Percentiles rank a stretch among this genome's conserved stretches.
Conservation (phyloP, 306 rosid species). For the Parietaria judaica region DNA sequence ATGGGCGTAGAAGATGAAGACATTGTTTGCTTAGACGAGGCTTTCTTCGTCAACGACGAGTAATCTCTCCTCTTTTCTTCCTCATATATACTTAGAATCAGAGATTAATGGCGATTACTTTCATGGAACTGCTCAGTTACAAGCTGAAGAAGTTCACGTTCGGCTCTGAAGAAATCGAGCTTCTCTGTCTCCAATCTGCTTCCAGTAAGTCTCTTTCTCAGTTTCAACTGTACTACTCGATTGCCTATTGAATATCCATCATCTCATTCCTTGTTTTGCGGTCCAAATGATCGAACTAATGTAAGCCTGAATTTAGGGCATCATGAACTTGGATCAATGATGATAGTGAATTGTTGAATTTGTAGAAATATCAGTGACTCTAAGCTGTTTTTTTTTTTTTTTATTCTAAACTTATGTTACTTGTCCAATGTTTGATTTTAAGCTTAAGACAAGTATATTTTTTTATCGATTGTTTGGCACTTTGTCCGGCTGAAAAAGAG, state of each 20-base stretch:
- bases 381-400: no score
- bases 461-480: no score
- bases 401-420: no score
- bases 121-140: constrained; percentile 43
- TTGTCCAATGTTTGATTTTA: no score
- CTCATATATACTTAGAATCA: not conserved
- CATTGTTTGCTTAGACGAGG: constrained; percentile 60
- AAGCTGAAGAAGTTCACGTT: constrained; percentile 65
- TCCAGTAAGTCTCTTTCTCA: constrained; percentile 49
- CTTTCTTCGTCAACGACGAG: constrained; percentile 75
- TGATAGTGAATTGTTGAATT: no score
- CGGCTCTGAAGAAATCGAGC: constrained; percentile 68
- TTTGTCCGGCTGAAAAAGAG: no score
- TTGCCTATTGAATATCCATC: not conserved
- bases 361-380: no score
- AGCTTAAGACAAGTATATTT: no score
- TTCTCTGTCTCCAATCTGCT: constrained; percentile 75
- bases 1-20: constrained; percentile 37
- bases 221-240: not conserved
- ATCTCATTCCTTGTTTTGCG: not conserved
- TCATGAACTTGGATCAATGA: no score
- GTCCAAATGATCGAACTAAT: no score
- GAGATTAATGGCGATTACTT: not conserved
- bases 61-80: constrained; percentile 16
- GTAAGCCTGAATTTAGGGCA: no score